Conservation (phyloP, 805 yeast species). For the Cyberlindnera japonica region DNA sequence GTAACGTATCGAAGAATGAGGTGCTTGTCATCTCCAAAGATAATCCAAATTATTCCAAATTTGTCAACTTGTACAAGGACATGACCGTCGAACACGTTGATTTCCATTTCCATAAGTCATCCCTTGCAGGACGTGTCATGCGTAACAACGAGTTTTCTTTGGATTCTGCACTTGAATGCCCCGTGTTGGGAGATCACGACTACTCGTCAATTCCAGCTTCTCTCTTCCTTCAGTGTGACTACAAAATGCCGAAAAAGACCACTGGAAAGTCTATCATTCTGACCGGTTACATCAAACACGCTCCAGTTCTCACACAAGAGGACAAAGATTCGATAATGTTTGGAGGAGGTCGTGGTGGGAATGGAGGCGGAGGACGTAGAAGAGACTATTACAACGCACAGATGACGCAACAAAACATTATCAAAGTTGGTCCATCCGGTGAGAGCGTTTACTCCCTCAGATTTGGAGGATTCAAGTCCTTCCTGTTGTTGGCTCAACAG, state of each 20-base stretch:
- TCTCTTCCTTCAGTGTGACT: constrained; percentile 43
- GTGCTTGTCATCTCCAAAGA: constrained; percentile 63
- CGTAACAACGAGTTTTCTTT: constrained; percentile 33
- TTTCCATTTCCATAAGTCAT: constrained; percentile 48
- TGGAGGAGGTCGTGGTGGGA: constrained; percentile 17
- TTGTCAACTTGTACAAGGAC: constrained; percentile 28
- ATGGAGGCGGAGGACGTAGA: constrained; percentile 29
- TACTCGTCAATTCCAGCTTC: constrained; percentile 40
- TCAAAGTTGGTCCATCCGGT: constrained; percentile 47
- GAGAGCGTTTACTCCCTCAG: constrained; percentile 42
- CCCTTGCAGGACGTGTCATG: constrained; percentile 55
- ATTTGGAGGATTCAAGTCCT: constrained; percentile 49
- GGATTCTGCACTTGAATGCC: constrained; percentile 32
- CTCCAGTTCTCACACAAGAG: constrained; percentile 56
- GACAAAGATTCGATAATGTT: constrained; percentile 59
- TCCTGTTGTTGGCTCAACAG: constrained; percentile 27
- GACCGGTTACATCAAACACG: constrained; percentile 69
- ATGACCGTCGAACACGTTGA: constrained; percentile 27
- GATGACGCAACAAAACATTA: constrained; percentile 35
- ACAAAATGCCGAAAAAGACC: constrained; percentile 54
- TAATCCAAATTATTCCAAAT: constrained; percentile 43
- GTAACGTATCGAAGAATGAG: constrained; percentile 72
- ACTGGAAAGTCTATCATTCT: constrained; percentile 77
- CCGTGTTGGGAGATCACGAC: constrained; percentile 31
- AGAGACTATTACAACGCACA: constrained; percentile 26